These are phyloP conservation scores for Piromyces finnis DNA, from an alignment of 192 early-diverging fungal genomes.

Conservation along the genomic window DNA sequence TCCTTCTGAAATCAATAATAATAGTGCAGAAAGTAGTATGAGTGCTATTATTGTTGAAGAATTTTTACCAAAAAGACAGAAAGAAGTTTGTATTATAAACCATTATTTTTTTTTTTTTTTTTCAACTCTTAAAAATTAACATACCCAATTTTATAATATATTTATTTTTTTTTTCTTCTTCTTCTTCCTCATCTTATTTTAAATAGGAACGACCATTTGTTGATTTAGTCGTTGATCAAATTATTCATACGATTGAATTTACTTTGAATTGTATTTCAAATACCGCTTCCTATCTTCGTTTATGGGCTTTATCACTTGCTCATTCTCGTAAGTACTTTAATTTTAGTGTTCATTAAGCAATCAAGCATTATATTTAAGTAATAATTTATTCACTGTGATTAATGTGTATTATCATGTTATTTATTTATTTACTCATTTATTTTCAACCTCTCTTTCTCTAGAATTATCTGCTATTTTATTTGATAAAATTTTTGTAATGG, in stretches of 20 bases:
- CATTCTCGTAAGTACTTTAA: no score
- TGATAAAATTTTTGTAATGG: not conserved
- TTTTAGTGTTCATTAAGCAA: no score
- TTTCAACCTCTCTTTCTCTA: no score
- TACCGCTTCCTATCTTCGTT: constrained; percentile 94
- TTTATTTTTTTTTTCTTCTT: no score
- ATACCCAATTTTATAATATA: no score
- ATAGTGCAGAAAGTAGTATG: not conserved
- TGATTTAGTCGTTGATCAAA: constrained; percentile 91
- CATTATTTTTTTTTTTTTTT: no score
- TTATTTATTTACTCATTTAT: no score
- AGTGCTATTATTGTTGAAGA: not conserved
- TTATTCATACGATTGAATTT: constrained; percentile 98
- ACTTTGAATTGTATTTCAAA: constrained; percentile 90
- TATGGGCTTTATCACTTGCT: constrained; percentile 97
- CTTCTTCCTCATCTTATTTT: not conserved
- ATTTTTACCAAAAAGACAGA: not conserved
- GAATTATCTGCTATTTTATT: not conserved
- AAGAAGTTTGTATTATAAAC: not conserved
- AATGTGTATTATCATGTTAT: no score
- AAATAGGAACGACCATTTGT: not conserved
- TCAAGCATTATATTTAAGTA: no score
- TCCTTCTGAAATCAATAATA: no score
- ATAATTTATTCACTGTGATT: no score
- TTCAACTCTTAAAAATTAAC: no score